Evolutionary conservation across 768 basidiomycete species (phyloP), one percentile per base, ranked within the genome.

Genomic region (Phlegmacium glaucopus): DNA sequence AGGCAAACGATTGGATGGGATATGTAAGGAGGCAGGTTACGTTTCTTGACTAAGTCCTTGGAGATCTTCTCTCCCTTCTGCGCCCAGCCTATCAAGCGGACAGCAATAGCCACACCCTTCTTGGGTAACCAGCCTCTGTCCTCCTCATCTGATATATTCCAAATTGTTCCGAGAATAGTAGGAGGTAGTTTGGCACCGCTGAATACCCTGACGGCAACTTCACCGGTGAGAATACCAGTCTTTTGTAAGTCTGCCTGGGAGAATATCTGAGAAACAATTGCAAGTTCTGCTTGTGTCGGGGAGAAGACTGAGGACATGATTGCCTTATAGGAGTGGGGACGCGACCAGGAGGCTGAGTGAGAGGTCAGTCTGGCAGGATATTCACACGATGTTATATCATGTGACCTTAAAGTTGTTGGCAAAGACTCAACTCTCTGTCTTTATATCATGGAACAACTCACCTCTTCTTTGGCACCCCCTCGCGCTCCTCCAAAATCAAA

Each of bases 71-170:
- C 87, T 53, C 85, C 93, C 56, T 85, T 85, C 74, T 98, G 96
- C 3, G 93, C 89, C 76, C 89, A 90, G 4, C 89, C 93, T 51
- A 99, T 92, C 42, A 98, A 75, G 48, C 96, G 78, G n/a, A 95
- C 74, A 22, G 90, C 94, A 50, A 88, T 75, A 13, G 91, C 84
- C 57, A 93, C 90, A 37, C 90, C 89, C 61, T 90, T 94, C 54
- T 80, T 83, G 9, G 92, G 85, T 45, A 99, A 79, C 71, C 85
- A 93, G 2, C 96, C 96, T 51, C 90, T 90, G 73, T 97, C 94
- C 27, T 94, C 85, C 46, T 88, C 84, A 72, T 99, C 96, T 42
- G 93, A 85, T 49, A 98, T 71, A 49, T 74, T 79, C 95, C 96
- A 99, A 53, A 99, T 86, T 70, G 96, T 91, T 38, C 94, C 91